phyloP scores from a whole-genome alignment of 345 rosid genomes.

The Camelina sativa region DNA sequence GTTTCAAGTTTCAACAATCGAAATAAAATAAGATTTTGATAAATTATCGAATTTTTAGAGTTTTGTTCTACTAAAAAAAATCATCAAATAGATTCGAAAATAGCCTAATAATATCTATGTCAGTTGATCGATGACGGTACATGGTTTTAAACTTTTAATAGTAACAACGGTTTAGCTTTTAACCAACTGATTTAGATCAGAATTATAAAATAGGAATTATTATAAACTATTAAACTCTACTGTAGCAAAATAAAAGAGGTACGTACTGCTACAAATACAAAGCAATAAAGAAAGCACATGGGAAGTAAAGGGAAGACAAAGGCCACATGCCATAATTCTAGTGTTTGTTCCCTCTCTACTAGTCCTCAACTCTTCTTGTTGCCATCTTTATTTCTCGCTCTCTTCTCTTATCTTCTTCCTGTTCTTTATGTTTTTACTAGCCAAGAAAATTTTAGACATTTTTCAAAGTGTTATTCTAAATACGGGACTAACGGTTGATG shows the following conservation, averaged over 20 bases:
- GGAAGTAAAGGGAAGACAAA: conserved; percentile 42
- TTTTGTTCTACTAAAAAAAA: too few species aligned
- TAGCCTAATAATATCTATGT: background rate
- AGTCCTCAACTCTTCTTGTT: conserved; percentile 37
- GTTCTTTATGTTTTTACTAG: background rate
- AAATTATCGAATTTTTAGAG: background rate
- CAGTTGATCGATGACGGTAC: background rate
- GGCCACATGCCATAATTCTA: conserved; percentile 47
- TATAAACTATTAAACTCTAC: background rate
- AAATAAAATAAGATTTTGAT: background rate
- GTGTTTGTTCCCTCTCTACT: conserved; percentile 36
- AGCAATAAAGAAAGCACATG: conserved; percentile 47
- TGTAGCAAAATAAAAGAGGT: conserved; percentile 16
- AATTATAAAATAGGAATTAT: conserved; percentile 2
- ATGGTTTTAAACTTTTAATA: background rate
- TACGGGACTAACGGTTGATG: background rate
- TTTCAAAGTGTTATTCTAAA: background rate
- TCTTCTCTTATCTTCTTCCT: conserved; percentile 37
- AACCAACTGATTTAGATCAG: conserved; percentile 7
- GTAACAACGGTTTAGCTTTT: conserved; percentile 15
- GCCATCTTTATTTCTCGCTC: conserved; percentile 29
- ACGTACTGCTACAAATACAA: background rate
- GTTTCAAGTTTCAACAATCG: background rate
- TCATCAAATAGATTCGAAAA: background rate
- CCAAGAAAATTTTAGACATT: background rate